Evolutionary conservation across 768 basidiomycete species (phyloP).

Genomic region (Kwoniella sp.): DNA sequence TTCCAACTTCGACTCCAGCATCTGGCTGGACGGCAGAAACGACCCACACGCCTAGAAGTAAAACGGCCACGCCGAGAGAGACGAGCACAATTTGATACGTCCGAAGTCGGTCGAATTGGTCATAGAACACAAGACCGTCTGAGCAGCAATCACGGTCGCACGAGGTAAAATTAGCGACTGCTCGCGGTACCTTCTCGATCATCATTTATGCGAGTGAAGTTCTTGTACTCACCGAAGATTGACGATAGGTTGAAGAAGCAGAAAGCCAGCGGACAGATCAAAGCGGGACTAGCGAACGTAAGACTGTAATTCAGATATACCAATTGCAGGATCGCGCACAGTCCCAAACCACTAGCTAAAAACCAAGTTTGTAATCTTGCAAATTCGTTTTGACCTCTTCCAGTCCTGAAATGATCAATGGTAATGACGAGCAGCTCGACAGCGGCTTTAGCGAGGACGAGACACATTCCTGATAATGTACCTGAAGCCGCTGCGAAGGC

Average conservation of each 20-base stretch:
- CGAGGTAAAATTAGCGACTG: neutral
- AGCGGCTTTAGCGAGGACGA: constrained; percentile 90
- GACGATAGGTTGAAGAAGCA: constrained; percentile 93
- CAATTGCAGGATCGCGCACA: constrained; percentile 74
- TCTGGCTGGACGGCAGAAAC: constrained; percentile 66
- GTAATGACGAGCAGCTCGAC: constrained; percentile 84
- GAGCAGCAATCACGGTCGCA: too few relatives aligned
- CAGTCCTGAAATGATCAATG: constrained; percentile 57
- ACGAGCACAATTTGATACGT: constrained; percentile 74
- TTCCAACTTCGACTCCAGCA: constrained; percentile 58
- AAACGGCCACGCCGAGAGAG: constrained; percentile 70
- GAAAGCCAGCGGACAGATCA: constrained; percentile 91
- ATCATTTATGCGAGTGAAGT: too few relatives aligned
- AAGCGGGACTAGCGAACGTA: constrained; percentile 76
- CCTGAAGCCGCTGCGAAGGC: constrained; percentile 87
- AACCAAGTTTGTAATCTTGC: constrained; percentile 64
- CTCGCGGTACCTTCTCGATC: too few relatives aligned
- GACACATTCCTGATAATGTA: constrained; percentile 85
- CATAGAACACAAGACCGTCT: constrained; percentile 70
- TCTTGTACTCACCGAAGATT: constrained; percentile 69
- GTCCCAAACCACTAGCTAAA: constrained; percentile 69
- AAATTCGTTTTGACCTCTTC: constrained; percentile 54
- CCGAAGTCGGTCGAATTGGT: constrained; percentile 75
- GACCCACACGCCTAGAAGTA: constrained; percentile 86
- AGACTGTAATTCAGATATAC: constrained; percentile 60